Percentiles rank a stretch among this genome's conserved stretches.
Evolutionary conservation across 1,284 basidiomycete genomes (phyloP).

Genomic region (Sphaerobolus stellatus): DNA sequence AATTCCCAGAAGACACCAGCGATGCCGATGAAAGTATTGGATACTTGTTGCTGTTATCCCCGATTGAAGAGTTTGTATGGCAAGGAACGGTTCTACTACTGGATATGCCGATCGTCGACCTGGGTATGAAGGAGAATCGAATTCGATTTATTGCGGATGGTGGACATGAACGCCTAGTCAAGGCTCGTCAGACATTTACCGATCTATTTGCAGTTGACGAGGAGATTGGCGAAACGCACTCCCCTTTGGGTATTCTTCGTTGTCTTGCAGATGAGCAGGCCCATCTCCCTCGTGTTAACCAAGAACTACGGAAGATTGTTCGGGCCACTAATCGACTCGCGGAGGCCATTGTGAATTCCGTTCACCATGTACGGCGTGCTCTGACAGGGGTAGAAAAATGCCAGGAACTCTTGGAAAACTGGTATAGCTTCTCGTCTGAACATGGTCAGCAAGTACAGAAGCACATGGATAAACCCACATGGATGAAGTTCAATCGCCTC

Average conservation of each 20-base stretch:
- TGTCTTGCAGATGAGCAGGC: conserved; percentile 87
- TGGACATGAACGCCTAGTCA: conserved; percentile 68
- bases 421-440: conserved; percentile 96
- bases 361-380: conserved; percentile 75
- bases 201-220: conserved; percentile 64
- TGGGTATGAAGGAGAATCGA: conserved; percentile 81
- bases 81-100: conserved; percentile 84
- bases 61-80: conserved; percentile 90
- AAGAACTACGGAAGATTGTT: conserved; percentile 87
- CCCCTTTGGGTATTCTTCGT: conserved; percentile 44
- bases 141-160: conserved; percentile 89
- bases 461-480: conserved; percentile 75
- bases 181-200: conserved; percentile 79
- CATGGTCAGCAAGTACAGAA: conserved; percentile 87
- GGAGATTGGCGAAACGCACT: conserved; percentile 50
- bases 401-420: conserved; percentile 91
- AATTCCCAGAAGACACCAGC: conserved; percentile 54
- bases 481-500: conserved; percentile 77
- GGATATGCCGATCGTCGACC: conserved; percentile 67
- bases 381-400: conserved; percentile 63
- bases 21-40: conserved; percentile 38
- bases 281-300: conserved; percentile 87
- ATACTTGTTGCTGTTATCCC: conserved; percentile 88
- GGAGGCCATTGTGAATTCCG: conserved; percentile 90
- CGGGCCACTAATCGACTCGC: conserved; percentile 88